Evolutionary conservation across 257 asterid species (phyloP).

Genomic region (Capsicum baccatum): DNA sequence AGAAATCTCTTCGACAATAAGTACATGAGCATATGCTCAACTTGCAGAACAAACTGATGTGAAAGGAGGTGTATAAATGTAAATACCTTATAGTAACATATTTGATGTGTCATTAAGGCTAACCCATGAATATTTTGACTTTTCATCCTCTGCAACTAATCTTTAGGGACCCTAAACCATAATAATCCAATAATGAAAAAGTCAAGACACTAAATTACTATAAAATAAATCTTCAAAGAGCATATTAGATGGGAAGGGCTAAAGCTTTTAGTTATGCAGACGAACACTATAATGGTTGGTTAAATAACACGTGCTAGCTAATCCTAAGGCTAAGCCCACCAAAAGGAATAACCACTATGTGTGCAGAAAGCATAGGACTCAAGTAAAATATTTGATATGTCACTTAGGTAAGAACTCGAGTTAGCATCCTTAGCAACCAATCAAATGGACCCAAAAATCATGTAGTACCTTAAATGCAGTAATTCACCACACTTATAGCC

Average conservation of each 20-base stretch:
- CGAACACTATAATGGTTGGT: background rate
- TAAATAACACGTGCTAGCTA: background rate
- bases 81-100: conserved; percentile 78
- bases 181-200: conserved; percentile 36
- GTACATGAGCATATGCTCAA: background rate
- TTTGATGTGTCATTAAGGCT: conserved; percentile 90
- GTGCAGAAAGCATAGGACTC: background rate
- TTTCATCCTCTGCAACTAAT: conserved; percentile 96
- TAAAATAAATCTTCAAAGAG: conserved; percentile 5
- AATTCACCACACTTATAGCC: background rate
- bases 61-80: conserved; percentile 26
- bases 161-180: conserved; percentile 87
- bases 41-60: background rate
- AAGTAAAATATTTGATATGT: background rate
- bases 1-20: background rate
- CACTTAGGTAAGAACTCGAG: background rate
- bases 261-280: background rate
- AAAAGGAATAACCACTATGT: background rate
- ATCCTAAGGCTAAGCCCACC: background rate
- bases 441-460: background rate
- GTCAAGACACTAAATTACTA: background rate
- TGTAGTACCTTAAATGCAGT: background rate
- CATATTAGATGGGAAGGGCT: background rate
- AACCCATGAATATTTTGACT: conserved; percentile 93
- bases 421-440: background rate